Evolutionary conservation across 306 rosid genomes (phyloP), one percentile per base, ranked within the genome.

Genomic region (Inga leiocalycina): DNA sequence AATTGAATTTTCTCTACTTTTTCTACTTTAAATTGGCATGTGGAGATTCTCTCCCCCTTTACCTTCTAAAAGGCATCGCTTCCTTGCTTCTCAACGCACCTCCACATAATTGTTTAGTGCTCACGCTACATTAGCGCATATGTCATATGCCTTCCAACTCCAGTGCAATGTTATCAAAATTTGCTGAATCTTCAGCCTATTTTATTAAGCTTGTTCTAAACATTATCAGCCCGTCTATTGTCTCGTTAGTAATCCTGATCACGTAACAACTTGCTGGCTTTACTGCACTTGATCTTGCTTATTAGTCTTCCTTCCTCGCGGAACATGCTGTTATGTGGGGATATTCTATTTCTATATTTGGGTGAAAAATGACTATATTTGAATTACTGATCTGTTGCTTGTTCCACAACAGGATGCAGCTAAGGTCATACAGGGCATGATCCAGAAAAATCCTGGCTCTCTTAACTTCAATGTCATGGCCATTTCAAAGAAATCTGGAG

Each of bases 381-480:
- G 6, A 67, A 80, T 70, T 39, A 43, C 78, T 85, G 32, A 57
- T 43, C 6, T 71, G 22, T 70, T 6, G 46, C 37, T 59, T 65
- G 22, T 41, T 83, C 27, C 24, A 56, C 66, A 17, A 83, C 91
- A 94, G 98, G 98, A 92, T 89, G 91, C 95, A 48, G 95, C 97
- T n/a, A 84, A 83, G 84, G 92, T 91, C 56, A 92, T 94, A 71
- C 85, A 84, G 79, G 84, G 89, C 83, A 75, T 89, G 89, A 94
- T 94, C 85, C 84, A 87, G 82, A 88, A 92, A 72, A 94, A 92
- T 84, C 98, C 95, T 0, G 88, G 87, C 54, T 94, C 98, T 22
- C 88, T 80, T 80, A 86, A 88, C 72, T 94, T 92, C 87, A 94
- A 94, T 77, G 94, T 94, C 82, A 94, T 92, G 71, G 94, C 97